Evolutionary conservation across 2,329 filamentous ascomycete genomes (phyloP), one percentile per base, ranked within the genome.

Genomic region (Clarireedia hainanense): DNA sequence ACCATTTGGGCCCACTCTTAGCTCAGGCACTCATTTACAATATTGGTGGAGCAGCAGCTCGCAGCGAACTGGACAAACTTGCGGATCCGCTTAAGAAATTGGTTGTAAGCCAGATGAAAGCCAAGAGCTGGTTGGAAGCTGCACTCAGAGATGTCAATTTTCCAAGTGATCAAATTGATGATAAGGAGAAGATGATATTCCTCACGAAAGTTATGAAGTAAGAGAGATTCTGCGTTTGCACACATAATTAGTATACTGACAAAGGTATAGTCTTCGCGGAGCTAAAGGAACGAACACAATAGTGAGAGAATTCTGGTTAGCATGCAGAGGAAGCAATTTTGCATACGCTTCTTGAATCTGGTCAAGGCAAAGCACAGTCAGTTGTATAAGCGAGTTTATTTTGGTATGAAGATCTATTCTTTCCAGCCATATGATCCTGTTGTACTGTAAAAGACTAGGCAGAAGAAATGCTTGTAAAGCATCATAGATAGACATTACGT

Each of bases 261-360:
- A 34, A 34, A 34, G 14, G 30, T 40, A 1, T 56, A 85, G 82
- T 65, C 72, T 89, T 36, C 76, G 87, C 40, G 86, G 87, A 6
- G 75, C 79, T 1, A 76, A 79, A 60, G 73, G 76, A 50, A 89
- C 86, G 3, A 88, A 85, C 60, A 78, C 83, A 54, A 75, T 88
- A 1, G 80, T 89, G 3, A 79, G 81, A 57, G 84, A 88, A 30
- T 90, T 90, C 66, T 91, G 85, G 83, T 71, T 88, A n/a, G 75
- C 78, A 2, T 85, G 84, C 59, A 75, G 86, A 47, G 76, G 76
- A 4, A 76, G 77, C 0, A 81, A 74, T 63, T 85, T 84, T 69
- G 74, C 80, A 7, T 85, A 85, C 69, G 77, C 74, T 49, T 83
- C 81, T 56, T 56, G 49, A 56, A 26, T 12, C 30, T 34, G 30